Conservation (phyloP, 2,329 filamentous ascomycete species). For the Scedosporium boydii region DNA sequence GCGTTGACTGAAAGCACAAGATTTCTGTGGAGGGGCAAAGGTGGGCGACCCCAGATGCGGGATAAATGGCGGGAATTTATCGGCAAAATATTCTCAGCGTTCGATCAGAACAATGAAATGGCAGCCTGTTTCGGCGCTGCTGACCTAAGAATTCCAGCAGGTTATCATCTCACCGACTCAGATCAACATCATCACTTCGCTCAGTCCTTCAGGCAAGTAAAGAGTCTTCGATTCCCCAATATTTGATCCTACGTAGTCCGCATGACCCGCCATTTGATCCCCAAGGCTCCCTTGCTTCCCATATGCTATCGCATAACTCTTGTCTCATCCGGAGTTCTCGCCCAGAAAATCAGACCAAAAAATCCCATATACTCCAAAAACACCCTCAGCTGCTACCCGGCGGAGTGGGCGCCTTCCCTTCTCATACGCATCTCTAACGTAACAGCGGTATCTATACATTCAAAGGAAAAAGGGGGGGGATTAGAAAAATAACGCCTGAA, state of each 20-base stretch:
- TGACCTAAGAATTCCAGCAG: no score
- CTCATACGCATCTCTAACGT: neutral
- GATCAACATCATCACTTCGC: neutral
- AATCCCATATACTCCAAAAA: neutral
- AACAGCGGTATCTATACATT: neutral
- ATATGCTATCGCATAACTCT: neutral
- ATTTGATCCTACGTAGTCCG: neutral
- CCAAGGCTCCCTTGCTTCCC: neutral
- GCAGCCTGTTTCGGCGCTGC: no score
- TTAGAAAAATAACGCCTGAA: neutral
- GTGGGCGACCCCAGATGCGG: neutral
- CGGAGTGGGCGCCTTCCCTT: neutral
- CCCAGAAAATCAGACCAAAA: neutral
- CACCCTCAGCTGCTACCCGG: neutral
- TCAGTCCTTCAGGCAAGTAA: neutral
- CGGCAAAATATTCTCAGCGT: neutral
- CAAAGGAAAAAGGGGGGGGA: neutral
- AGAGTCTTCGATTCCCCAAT: neutral
- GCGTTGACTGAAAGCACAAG: conserved; percentile 3
- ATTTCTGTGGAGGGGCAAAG: conserved; percentile 7
- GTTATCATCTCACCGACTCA: neutral
- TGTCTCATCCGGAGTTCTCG: neutral
- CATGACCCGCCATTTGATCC: neutral
- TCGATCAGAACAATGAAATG: neutral
- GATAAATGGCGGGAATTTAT: neutral